phyloP scores from a whole-genome alignment of 2,329 filamentous ascomycete species.

The Penicillium olsonii region DNA sequence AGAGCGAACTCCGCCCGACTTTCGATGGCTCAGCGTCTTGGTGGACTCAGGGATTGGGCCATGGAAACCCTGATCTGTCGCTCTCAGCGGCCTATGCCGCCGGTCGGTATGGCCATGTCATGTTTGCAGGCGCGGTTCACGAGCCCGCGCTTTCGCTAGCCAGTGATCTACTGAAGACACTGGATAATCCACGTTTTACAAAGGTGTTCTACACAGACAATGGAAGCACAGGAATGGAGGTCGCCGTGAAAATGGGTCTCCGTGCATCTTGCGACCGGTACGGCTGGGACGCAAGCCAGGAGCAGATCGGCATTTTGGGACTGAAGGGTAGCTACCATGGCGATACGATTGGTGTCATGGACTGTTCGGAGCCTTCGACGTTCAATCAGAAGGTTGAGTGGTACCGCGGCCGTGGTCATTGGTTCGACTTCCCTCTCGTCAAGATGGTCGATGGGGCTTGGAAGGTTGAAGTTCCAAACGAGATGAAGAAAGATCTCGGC shows the following conservation, averaged over 20 bases:
- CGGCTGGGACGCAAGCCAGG: conserved; percentile 60
- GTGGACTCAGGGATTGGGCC: conserved; percentile 89
- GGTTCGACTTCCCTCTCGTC: conserved; percentile 78
- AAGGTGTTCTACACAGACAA: conserved; percentile 85
- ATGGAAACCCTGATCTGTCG: conserved; percentile 70
- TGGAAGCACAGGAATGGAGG: conserved; percentile 79
- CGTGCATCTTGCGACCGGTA: conserved; percentile 68
- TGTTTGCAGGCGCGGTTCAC: conserved; percentile 81
- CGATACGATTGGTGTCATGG: conserved; percentile 87
- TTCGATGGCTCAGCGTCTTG: conserved; percentile 86
- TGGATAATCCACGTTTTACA: conserved; percentile 65
- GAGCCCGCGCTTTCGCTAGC: conserved; percentile 73
- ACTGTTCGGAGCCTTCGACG: conserved; percentile 73
- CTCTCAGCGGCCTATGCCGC: conserved; percentile 79
- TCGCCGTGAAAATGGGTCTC: conserved; percentile 82
- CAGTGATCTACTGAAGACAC: conserved; percentile 60
- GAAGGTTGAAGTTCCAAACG: conserved; percentile 60
- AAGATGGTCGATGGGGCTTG: conserved; percentile 67
- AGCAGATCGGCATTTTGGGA: conserved; percentile 68
- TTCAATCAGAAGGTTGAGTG: conserved; percentile 85
- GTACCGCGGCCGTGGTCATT: conserved; percentile 76
- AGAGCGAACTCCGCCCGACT: conserved; percentile 58
- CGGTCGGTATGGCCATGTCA: conserved; percentile 82
- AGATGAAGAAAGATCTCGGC: conserved; percentile 51
- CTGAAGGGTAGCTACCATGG: conserved; percentile 82